These are phyloP conservation scores for Podospora tetraspora DNA, from an alignment of 495 filamentous ascomycete species.

Conservation along the genomic window DNA sequence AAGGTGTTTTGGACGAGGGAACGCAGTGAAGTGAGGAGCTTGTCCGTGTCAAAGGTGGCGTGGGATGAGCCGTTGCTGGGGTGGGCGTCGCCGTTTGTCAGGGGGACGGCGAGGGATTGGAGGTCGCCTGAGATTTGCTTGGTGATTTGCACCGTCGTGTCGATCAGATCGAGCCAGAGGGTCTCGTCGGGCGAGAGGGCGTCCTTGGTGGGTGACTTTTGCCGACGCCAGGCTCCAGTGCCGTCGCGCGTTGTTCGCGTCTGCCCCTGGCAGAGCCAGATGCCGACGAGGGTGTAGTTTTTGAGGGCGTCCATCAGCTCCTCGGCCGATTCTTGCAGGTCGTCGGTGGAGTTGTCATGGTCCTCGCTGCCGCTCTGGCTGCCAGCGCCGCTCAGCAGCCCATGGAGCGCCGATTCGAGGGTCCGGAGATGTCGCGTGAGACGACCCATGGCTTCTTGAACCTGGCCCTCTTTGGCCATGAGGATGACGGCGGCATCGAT, in stretches of 20 bases:
- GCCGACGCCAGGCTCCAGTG: slow-evolving; percentile 30
- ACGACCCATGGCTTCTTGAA: slow-evolving; percentile 75
- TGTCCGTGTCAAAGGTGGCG: slow-evolving; percentile 39
- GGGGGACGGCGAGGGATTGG: slow-evolving; percentile 14
- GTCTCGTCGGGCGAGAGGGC: slow-evolving; percentile 69
- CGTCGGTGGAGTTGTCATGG: slow-evolving; percentile 45
- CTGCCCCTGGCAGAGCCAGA: slow-evolving; percentile 93
- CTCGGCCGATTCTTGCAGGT: slow-evolving; percentile 23
- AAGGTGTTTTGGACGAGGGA: slow-evolving; percentile 83
- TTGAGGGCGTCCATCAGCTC: slow-evolving; percentile 64
- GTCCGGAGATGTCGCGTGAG: slow-evolving; percentile 72
- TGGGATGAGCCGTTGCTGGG: slow-evolving; percentile 13
- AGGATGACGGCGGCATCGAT: slow-evolving; percentile 91
- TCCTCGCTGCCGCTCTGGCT: slow-evolving; percentile 47
- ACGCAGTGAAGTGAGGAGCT: slow-evolving; percentile 61
- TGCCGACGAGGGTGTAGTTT: slow-evolving; percentile 84
- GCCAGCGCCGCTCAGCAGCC: slow-evolving; percentile 55
- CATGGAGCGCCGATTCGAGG: slow-evolving; percentile 71
- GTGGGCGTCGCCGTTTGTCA: slow-evolving; percentile 25
- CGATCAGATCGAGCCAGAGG: slow-evolving; percentile 89
- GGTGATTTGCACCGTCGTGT: slow-evolving; percentile 74
- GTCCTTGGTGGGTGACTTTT: slow-evolving; percentile 49
- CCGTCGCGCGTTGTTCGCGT: slow-evolving; percentile 52
- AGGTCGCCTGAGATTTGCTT: slow-evolving; percentile 46
- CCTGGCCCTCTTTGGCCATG: slow-evolving; percentile 83